Evolutionary conservation across 176 grass and related monocot species (phyloP), one percentile per base, ranked within the genome.

Genomic region (Eragrostis curvula): DNA sequence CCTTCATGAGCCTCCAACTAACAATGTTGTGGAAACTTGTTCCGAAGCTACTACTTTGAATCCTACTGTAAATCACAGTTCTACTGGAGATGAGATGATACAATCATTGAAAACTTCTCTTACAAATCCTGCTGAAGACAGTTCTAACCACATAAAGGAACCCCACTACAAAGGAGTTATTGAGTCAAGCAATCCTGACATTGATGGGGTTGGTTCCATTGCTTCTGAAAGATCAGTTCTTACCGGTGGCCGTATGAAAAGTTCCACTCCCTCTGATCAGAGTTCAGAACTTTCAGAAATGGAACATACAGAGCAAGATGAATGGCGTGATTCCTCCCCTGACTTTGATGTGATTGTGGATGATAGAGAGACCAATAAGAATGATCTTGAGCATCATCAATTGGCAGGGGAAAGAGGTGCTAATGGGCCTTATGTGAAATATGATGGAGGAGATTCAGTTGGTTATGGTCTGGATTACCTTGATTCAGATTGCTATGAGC

Each of bases 331-430:
- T 66, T 85, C 82, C 12, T 88, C 90, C 58, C 82, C 82, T 73
- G 90, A 78, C 69, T 91, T 88, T 83, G 85, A 88, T 75, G 86
- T 91, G 30, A 85, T 91, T 29, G 85, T 83, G 45, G 67, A 91
- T 83, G 82, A 82, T 30, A 32, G 24, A 30, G 27, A 60, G 51
- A 27, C 79, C 27, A 50, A 74, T 41, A 70, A 78, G 41, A 66
- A 64, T 71, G 73, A 78, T 53, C 47, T 53, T 63, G 73, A 83
- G 28, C 70, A 79, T 73, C 73, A 83, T 73, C 73, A 83, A 24
- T 62, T 83, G 48, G 32, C 66, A 61, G 68, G 68, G 32, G 32
- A 36, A 83, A 83, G 67, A 45, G 30, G 68, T 39, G 13, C 68
- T 30, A n/a, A 83, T 17, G 23, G 68, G 32, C 73, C 51, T 86